Conservation (phyloP, 2,329 filamentous ascomycete genomes). For the Aureobasidium sp. region DNA sequence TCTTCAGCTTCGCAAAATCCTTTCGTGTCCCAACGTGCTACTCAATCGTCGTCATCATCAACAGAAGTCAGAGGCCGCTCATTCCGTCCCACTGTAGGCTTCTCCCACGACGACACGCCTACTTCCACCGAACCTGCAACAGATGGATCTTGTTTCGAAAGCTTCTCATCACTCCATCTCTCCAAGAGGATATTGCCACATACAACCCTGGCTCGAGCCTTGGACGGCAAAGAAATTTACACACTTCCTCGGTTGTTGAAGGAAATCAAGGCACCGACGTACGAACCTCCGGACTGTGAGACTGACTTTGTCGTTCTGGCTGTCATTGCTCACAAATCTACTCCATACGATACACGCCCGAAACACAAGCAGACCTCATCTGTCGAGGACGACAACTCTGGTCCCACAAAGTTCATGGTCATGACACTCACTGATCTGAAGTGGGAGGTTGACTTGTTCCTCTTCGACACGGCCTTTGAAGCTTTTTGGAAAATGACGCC, state of each 20-base stretch:
- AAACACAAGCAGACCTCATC: conserved; percentile 33
- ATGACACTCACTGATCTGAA: conserved; percentile 79
- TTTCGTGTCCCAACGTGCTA: background rate
- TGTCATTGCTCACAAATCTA: conserved; percentile 80
- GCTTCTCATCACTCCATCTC: conserved; percentile 77
- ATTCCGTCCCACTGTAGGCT: background rate
- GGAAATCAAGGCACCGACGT: conserved; percentile 73
- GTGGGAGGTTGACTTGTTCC: conserved; percentile 82
- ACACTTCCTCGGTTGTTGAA: conserved; percentile 72
- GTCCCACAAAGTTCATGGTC: conserved; percentile 75
- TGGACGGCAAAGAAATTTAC: conserved; percentile 69
- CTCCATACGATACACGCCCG: conserved; percentile 56
- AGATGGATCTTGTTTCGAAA: conserved; percentile 58
- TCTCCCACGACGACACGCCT: background rate
- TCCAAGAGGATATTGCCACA: conserved; percentile 78
- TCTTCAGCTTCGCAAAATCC: background rate
- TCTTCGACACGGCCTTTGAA: conserved; percentile 85
- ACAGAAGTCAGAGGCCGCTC: background rate
- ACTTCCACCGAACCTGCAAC: conserved; percentile 16
- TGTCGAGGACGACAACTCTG: conserved; percentile 37
- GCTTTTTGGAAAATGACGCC: conserved; percentile 89
- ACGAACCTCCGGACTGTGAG: conserved; percentile 70
- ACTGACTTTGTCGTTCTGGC: conserved; percentile 84
- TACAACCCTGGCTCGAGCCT: conserved; percentile 64
- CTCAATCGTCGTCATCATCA: background rate